These are phyloP conservation scores for Prunus fruticosa DNA, from an alignment of 306 rosid genomes.

Conservation along the genomic window DNA sequence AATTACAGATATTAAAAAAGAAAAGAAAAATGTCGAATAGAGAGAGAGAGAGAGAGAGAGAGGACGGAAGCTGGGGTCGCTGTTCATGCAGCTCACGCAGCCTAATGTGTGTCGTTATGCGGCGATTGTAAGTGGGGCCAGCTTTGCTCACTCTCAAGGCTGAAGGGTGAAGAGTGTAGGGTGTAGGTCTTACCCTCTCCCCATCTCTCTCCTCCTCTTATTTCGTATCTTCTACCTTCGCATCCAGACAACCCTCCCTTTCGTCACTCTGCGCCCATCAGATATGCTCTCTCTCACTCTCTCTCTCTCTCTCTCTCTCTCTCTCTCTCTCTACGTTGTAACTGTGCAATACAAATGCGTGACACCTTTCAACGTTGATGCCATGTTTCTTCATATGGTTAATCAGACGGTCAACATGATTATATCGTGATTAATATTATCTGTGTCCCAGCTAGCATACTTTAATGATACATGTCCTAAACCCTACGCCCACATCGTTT, in stretches of 20 bases:
- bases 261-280: conserved; percentile 33
- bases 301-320: background rate
- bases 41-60: too few species aligned
- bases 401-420: too few species aligned
- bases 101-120: conserved; percentile 50
- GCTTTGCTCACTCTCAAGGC: background rate
- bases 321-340: background rate
- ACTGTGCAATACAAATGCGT: background rate
- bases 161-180: too few species aligned
- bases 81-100: conserved; percentile 55
- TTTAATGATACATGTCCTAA: too few species aligned
- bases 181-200: conserved; percentile 36
- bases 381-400: background rate
- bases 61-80: conserved; percentile 31
- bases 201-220: conserved; percentile 31
- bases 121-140: conserved; percentile 53
- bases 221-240: conserved; percentile 44
- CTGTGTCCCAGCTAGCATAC: too few species aligned
- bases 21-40: background rate
- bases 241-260: conserved; percentile 34
- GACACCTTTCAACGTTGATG: background rate
- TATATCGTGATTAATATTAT: too few species aligned
- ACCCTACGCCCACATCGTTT: too few species aligned
- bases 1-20: background rate
- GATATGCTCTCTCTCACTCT: background rate